Base-by-base conservation (phyloP, 495 filamentous ascomycete species). In the Penicillium paradoxum region DNA sequence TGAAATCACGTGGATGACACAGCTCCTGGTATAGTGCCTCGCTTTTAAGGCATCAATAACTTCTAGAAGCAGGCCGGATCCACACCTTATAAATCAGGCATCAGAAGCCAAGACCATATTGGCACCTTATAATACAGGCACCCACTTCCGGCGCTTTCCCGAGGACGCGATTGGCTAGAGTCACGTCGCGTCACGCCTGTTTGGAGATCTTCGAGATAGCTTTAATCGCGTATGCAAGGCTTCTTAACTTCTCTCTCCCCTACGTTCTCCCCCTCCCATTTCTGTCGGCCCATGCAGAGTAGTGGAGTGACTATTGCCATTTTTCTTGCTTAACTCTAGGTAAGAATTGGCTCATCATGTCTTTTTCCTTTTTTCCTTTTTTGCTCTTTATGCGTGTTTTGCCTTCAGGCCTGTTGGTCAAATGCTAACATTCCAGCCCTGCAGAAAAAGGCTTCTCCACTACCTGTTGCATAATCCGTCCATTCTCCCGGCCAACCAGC, bases 111-210 rank as follows among this genome's bases (percentile, higher is more conserved):
- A n/a, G n/a, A n/a, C n/a, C n/a, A n/a, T n/a, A n/a, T 27, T 27
- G 24, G 7, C 3, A 33, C 48, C 48, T 50, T n/a, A 21, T 0
- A n/a, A 6, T 14, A 8, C 8, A 30, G 37, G 48, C 48, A 11
- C 13, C 13, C 2, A 10, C 13, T 50, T 1, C 39, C 27, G 33
- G 27, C 38, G 38, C 24, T 55, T 53, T 62, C 49, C 45, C 33
- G 41, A 39, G 47, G 51, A 38, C 63, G 68, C 63, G 69, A 74
- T 74, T 74, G 66, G 71, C 61, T 64, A 52, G 61, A 18, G 70
- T 73, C 73, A 76, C 72, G 73, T 76, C 70, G 73, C 72, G 72
- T 73, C 67, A 71, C 71, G 73, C 62, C 61, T 63, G 58, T 62
- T 64, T 58, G 57, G 55, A 55, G 70, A 68, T 72, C 71, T 53